Evolutionary conservation across 768 basidiomycete genomes (phyloP).

Genomic region (Termitomyces bulborhizus): DNA sequence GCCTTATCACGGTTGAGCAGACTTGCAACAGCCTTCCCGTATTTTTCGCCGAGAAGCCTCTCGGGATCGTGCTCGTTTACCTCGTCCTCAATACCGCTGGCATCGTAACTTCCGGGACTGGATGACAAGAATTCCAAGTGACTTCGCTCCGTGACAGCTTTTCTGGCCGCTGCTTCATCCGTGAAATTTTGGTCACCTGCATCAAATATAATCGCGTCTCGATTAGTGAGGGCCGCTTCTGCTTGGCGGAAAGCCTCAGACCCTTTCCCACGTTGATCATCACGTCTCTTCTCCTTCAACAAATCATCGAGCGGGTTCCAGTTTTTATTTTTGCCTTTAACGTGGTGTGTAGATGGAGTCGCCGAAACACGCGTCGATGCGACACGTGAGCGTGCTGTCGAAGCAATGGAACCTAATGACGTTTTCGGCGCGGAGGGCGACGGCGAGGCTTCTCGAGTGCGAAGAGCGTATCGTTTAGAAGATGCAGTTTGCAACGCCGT

Average conservation of each 20-base stretch:
- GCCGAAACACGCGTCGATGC: conserved; percentile 7
- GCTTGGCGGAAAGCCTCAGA: conserved; percentile 38
- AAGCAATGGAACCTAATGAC: conserved; percentile 1
- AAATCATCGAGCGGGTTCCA: conserved; percentile 49
- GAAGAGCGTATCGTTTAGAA: conserved; percentile 5
- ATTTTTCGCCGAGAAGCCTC: conserved; percentile 32
- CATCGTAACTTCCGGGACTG: conserved; percentile 13
- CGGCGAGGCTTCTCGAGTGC: conserved; percentile 6
- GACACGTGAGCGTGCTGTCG: conserved; percentile 9
- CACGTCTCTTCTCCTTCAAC: conserved; percentile 43
- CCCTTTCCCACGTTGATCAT: conserved; percentile 33
- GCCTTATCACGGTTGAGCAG: conserved; percentile 38
- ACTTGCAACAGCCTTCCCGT: conserved; percentile 35
- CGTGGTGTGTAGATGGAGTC: conserved; percentile 1
- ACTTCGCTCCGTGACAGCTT: conserved; percentile 25
- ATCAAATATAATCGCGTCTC: conserved; percentile 21
- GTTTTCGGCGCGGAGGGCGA: conserved; percentile 7
- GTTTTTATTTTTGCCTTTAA: conserved; percentile 14
- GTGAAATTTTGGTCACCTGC: conserved; percentile 30
- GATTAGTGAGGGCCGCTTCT: conserved; percentile 31
- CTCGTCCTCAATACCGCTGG: conserved; percentile 16
- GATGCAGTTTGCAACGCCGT: neutral
- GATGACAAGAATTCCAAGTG: conserved; percentile 13
- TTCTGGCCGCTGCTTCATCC: conserved; percentile 33
- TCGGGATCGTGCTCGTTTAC: conserved; percentile 27